A percentile compares a stretch with the other conserved stretches of the same genome.
These are phyloP conservation scores for Lodderomyces margitis DNA, from an alignment of 1,139 yeast genomes.

Conservation along the genomic window DNA sequence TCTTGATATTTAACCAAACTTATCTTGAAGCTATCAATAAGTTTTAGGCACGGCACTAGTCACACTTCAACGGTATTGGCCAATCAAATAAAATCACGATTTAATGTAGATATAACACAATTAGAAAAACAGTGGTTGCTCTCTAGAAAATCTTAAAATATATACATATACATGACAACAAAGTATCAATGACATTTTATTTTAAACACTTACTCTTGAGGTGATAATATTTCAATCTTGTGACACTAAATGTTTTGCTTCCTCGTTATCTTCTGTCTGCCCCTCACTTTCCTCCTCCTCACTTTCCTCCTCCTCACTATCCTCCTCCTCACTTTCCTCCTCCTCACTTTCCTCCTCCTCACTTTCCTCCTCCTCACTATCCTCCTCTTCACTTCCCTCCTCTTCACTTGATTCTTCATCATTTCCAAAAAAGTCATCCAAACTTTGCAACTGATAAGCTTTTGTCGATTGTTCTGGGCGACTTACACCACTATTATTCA, in stretches of 20 bases:
- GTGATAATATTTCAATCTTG: not conserved
- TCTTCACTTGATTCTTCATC: conserved; percentile 39
- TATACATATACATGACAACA: too few species aligned
- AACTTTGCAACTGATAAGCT: conserved; percentile 62
- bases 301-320: conserved; percentile 4
- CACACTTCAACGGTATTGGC: too few species aligned
- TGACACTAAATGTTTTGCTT: not conserved
- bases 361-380: conserved; percentile 19
- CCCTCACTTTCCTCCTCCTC: conserved; percentile 1
- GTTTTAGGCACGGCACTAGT: too few species aligned
- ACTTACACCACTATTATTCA: conserved; percentile 2
- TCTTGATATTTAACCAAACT: too few species aligned
- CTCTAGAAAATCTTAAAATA: too few species aligned
- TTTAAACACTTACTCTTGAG: not conserved
- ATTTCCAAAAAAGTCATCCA: conserved; percentile 78
- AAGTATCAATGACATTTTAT: too few species aligned
- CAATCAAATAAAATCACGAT: not conserved
- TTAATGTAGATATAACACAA: not conserved
- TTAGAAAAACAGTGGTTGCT: too few species aligned
- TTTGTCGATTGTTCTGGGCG: conserved; percentile 9
- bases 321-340: conserved; percentile 7
- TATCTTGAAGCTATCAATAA: too few species aligned
- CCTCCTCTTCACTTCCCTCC: conserved; percentile 27
- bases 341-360: conserved; percentile 15
- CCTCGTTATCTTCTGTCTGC: not conserved